These are phyloP conservation scores for Paxillus ammoniavirescens DNA, from an alignment of 768 basidiomycete species.

Conservation along the genomic window DNA sequence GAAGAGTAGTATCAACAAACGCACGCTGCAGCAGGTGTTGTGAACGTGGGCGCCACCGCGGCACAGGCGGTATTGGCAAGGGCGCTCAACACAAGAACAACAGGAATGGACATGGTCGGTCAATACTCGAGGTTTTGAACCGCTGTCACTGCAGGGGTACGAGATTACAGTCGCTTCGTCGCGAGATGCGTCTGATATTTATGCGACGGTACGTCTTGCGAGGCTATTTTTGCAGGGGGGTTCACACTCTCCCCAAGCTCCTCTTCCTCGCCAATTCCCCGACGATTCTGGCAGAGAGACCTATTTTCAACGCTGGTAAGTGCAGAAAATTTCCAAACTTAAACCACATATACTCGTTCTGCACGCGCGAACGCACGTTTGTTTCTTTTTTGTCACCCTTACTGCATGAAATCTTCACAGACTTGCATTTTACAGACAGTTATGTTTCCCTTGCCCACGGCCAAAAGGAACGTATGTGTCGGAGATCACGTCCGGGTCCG, in stretches of 20 bases:
- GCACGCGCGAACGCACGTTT: too few species aligned
- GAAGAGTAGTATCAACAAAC: constrained; percentile 4
- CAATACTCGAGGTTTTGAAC: background rate
- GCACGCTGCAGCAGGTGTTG: constrained; percentile 21
- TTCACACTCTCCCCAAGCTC: too few species aligned
- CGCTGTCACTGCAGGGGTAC: background rate
- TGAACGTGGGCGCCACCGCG: constrained; percentile 19
- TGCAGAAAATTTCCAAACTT: background rate
- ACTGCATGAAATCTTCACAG: too few species aligned
- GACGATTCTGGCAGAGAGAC: too few species aligned
- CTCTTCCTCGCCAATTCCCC: too few species aligned
- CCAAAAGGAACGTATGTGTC: background rate
- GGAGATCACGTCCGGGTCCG: too few species aligned
- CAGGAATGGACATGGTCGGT: constrained; percentile 6
- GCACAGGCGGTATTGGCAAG: constrained; percentile 14
- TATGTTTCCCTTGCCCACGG: background rate
- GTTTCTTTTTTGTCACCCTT: too few species aligned
- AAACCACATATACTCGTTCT: too few species aligned
- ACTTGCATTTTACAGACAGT: too few species aligned
- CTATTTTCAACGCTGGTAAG: background rate
- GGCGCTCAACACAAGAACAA: constrained; percentile 14
- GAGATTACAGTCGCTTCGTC: background rate
- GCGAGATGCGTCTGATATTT: constrained; percentile 1
- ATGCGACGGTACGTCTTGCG: background rate
- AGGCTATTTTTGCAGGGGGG: background rate